Evolutionary conservation across 2,329 filamentous ascomycete genomes (phyloP).

Genomic region (Pestalotiopsis sp.): DNA sequence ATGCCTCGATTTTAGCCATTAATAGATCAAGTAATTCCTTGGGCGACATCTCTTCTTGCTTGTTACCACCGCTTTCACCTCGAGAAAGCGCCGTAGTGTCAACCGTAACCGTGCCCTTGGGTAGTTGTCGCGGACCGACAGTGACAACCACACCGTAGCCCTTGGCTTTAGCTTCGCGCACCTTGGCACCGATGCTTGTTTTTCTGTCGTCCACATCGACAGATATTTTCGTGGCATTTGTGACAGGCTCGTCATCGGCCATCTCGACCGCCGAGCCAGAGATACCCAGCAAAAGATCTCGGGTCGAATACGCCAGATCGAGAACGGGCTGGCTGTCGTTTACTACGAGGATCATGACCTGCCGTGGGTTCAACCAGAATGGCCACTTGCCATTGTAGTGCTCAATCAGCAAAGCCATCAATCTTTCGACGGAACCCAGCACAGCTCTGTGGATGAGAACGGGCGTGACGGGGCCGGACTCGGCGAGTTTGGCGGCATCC

Average conservation of each 20-base stretch:
- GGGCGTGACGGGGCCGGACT: conserved; percentile 66
- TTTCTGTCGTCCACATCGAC: conserved; percentile 72
- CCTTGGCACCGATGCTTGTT: conserved; percentile 68
- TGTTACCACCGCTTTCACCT: conserved; percentile 20
- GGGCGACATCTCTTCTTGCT: conserved; percentile 46
- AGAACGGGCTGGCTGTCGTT: conserved; percentile 62
- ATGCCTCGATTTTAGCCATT: conserved; percentile 48
- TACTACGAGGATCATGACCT: conserved; percentile 74
- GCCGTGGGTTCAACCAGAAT: conserved; percentile 85
- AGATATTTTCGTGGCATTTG: conserved; percentile 62
- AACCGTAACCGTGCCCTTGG: conserved; percentile 57
- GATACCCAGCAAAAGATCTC: conserved; percentile 53
- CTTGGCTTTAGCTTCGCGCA: conserved; percentile 70
- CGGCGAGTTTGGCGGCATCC: conserved; percentile 48
- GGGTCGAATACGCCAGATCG: conserved; percentile 48
- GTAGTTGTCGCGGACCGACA: conserved; percentile 68
- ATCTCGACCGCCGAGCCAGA: conserved; percentile 31
- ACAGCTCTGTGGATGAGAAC: conserved; percentile 87
- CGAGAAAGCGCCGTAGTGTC: conserved; percentile 40
- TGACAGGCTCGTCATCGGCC: conserved; percentile 41
- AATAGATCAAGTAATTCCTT: conserved; percentile 48
- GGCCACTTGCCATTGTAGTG: conserved; percentile 81
- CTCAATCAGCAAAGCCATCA: conserved; percentile 85
- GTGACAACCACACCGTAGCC: conserved; percentile 77
- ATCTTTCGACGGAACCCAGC: conserved; percentile 80